Conservation (phyloP, 345 rosid species). For the Xanthoceras sorbifolium region DNA sequence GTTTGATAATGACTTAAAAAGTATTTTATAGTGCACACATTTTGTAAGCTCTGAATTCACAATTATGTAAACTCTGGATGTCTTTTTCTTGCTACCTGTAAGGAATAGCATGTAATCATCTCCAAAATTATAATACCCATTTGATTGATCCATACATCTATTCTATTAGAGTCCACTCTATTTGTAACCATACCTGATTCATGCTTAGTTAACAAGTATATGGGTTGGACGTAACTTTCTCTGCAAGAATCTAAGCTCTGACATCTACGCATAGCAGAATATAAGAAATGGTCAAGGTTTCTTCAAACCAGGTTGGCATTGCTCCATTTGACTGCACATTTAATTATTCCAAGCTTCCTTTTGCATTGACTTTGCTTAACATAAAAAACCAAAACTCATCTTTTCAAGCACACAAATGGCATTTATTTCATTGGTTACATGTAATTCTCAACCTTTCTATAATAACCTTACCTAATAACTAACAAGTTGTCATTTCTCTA, state of each 20-base stretch:
- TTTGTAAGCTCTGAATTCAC: background rate
- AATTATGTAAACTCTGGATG: background rate
- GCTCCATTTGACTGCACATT: constrained; percentile 11
- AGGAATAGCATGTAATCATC: background rate
- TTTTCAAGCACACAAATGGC: background rate
- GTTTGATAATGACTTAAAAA: too few species aligned
- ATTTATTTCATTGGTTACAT: constrained; percentile 2
- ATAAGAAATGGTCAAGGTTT: background rate
- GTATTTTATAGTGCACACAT: background rate
- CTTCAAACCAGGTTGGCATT: constrained; percentile 25
- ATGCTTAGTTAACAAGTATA: constrained; percentile 26
- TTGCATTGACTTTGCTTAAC: constrained; percentile 5
- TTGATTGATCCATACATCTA: background rate
- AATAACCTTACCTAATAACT: background rate
- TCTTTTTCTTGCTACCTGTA: too few species aligned
- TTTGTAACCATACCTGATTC: background rate
- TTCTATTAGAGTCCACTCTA: background rate
- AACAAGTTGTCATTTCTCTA: background rate
- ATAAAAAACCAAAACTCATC: constrained; percentile 14
- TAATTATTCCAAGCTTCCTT: constrained; percentile 17
- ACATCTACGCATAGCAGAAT: constrained; percentile 8
- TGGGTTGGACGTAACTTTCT: constrained; percentile 18
- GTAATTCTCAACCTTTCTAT: background rate
- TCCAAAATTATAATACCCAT: background rate
- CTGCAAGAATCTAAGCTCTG: constrained; percentile 15